These are phyloP conservation scores for Diaporthe humulicola DNA, from an alignment of 2,329 filamentous ascomycete genomes.

Conservation along the genomic window DNA sequence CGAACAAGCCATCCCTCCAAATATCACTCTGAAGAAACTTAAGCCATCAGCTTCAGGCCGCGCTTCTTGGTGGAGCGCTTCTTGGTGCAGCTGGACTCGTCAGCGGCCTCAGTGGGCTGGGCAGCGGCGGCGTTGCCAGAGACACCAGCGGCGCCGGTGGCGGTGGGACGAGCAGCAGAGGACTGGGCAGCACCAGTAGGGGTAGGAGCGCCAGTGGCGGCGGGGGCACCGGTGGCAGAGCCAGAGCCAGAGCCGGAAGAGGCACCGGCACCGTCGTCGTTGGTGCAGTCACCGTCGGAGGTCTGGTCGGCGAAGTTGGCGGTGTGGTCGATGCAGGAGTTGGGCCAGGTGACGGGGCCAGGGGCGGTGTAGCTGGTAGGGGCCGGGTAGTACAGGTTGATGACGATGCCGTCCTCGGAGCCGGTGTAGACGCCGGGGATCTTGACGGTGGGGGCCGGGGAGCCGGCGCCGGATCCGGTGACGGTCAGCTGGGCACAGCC, in stretches of 20 bases:
- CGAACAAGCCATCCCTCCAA: neutral
- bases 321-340: constrained; percentile 53
- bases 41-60: constrained; percentile 29
- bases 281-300: constrained; percentile 54
- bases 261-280: constrained; percentile 25
- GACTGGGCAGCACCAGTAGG: neutral
- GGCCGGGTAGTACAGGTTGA: constrained; percentile 53
- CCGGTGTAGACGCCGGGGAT: constrained; percentile 52
- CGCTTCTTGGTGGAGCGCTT: constrained; percentile 28
- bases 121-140: constrained; percentile 9
- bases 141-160: neutral
- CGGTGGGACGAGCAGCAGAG: constrained; percentile 1
- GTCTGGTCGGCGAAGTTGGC: constrained; percentile 51
- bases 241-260: constrained; percentile 2
- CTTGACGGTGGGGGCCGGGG: constrained; percentile 47
- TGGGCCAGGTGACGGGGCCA: constrained; percentile 52
- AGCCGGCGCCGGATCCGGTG: constrained; percentile 48
- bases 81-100: constrained; percentile 18
- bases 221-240: neutral
- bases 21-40: neutral
- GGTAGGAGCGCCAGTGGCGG: neutral
- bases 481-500: constrained; percentile 53
- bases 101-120: constrained; percentile 1
- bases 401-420: constrained; percentile 50
- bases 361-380: constrained; percentile 50